Conservation (phyloP, 2,329 filamentous ascomycete genomes). For the Westerdykella aurantiaca region DNA sequence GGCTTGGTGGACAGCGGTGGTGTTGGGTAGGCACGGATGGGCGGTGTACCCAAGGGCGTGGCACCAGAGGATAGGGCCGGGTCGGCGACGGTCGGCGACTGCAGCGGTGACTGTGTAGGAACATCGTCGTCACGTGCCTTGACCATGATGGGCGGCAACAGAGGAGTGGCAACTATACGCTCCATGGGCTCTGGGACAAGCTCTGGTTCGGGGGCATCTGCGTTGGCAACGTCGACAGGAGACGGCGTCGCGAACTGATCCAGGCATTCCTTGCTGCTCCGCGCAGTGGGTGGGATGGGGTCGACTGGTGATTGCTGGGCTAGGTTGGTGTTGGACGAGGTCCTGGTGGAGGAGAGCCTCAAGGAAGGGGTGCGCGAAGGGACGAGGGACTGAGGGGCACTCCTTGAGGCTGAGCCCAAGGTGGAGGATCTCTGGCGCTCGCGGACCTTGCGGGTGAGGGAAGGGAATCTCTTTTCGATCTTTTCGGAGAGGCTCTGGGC, state of each 20-base stretch:
- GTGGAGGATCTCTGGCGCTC: slow-evolving; percentile 41
- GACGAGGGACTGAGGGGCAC: slow-evolving; percentile 49
- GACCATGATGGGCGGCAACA: slow-evolving; percentile 75
- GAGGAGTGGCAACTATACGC: slow-evolving; percentile 69
- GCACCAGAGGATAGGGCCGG: slow-evolving; percentile 42
- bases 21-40: slow-evolving; percentile 49
- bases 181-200: slow-evolving; percentile 42
- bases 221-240: slow-evolving; percentile 30
- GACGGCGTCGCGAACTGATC: slow-evolving; percentile 22
- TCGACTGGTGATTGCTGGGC: slow-evolving; percentile 40
- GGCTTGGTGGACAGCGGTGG: slow-evolving; percentile 72
- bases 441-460: slow-evolving; percentile 51
- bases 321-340: slow-evolving; percentile 68
- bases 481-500: slow-evolving; percentile 59
- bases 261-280: slow-evolving; percentile 32
- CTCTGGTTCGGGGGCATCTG: slow-evolving; percentile 44
- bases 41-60: slow-evolving; percentile 46
- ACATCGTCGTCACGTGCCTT: slow-evolving; percentile 50
- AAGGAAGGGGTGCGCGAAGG: slow-evolving; percentile 4
- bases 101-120: slow-evolving; percentile 69
- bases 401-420: slow-evolving; percentile 35
- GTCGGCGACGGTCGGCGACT: slow-evolving; percentile 75
- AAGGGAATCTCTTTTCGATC: slow-evolving; percentile 56
- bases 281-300: slow-evolving; percentile 16
- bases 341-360: slow-evolving; percentile 61